A percentile compares a stretch with the other conserved stretches of the same genome.
These are phyloP conservation scores for Diaporthe citri DNA, from an alignment of 2,329 filamentous ascomycete species.

Conservation along the genomic window DNA sequence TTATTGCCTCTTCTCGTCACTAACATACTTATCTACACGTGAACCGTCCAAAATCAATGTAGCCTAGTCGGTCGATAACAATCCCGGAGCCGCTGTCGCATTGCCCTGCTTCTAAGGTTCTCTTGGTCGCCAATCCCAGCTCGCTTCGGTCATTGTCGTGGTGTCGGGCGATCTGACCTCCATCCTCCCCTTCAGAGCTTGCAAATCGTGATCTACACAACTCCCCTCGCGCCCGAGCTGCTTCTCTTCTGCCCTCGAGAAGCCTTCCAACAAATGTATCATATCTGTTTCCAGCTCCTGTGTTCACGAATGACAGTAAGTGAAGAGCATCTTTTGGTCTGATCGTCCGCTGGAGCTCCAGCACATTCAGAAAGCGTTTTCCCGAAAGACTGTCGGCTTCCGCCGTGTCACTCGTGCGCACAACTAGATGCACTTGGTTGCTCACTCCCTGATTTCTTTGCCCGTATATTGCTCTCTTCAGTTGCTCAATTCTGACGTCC, in stretches of 20 bases:
- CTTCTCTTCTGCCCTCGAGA: not conserved
- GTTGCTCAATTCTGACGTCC: conserved; percentile 24
- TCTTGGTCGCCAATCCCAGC: conserved; percentile 31
- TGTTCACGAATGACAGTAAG: conserved; percentile 32
- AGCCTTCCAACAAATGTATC: conserved; percentile 25
- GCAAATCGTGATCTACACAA: conserved; percentile 27
- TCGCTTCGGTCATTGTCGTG: conserved; percentile 31
- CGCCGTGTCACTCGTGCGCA: conserved; percentile 12
- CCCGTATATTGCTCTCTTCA: not conserved
- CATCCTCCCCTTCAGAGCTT: conserved; percentile 30
- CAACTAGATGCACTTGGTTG: not conserved
- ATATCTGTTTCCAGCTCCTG: not conserved
- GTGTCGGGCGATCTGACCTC: conserved; percentile 31
- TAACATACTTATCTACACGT: conserved; percentile 26
- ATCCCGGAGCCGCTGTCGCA: conserved; percentile 27
- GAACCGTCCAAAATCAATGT: conserved; percentile 2
- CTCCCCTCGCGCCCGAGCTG: conserved; percentile 2
- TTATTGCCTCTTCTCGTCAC: not conserved
- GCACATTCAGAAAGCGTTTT: conserved; percentile 10
- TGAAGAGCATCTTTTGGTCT: not conserved
- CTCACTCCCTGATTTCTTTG: not conserved
- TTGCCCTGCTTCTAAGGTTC: conserved; percentile 22
- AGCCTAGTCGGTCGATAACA: conserved; percentile 20
- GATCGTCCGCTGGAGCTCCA: conserved; percentile 13
- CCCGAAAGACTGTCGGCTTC: not conserved